Percentiles rank a stretch among this genome's conserved stretches.
These are phyloP conservation scores for Tuber brumale DNA, from an alignment of 495 filamentous ascomycete genomes.

Conservation along the genomic window DNA sequence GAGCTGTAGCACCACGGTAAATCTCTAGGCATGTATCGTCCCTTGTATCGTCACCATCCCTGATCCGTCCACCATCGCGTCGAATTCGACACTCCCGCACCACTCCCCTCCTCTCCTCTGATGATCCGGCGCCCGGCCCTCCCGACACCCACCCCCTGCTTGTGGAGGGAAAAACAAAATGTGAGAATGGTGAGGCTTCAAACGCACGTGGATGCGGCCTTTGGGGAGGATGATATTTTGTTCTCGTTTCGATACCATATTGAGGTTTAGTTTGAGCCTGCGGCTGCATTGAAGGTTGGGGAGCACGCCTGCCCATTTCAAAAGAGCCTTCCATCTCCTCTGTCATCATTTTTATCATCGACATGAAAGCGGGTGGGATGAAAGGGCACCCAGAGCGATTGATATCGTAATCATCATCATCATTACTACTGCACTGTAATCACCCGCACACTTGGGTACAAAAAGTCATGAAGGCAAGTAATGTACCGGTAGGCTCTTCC, in stretches of 20 bases:
- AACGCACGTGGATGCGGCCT: conserved; percentile 2
- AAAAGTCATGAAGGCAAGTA: not conserved
- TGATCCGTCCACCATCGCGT: not conserved
- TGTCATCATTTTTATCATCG: not conserved
- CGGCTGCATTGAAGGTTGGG: not conserved
- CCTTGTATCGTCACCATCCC: not conserved
- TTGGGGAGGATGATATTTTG: not conserved
- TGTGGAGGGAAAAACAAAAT: not conserved
- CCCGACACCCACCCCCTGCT: not conserved
- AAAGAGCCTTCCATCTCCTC: not conserved
- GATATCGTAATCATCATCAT: not conserved
- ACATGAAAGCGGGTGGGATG: not conserved
- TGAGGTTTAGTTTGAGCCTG: not conserved
- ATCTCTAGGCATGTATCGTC: not conserved
- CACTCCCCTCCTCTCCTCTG: not conserved
- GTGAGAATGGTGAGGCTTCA: not conserved
- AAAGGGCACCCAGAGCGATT: not conserved
- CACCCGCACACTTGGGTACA: not conserved
- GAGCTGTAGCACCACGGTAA: not conserved
- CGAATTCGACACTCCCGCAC: not conserved
- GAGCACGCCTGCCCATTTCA: not conserved
- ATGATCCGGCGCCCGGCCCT: not conserved
- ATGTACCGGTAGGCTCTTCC: not conserved
- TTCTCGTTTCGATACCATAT: not conserved
- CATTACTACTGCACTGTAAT: not conserved